phyloP scores from a whole-genome alignment of 192 early-diverging fungal genomes.

The Backusella macrospora region DNA sequence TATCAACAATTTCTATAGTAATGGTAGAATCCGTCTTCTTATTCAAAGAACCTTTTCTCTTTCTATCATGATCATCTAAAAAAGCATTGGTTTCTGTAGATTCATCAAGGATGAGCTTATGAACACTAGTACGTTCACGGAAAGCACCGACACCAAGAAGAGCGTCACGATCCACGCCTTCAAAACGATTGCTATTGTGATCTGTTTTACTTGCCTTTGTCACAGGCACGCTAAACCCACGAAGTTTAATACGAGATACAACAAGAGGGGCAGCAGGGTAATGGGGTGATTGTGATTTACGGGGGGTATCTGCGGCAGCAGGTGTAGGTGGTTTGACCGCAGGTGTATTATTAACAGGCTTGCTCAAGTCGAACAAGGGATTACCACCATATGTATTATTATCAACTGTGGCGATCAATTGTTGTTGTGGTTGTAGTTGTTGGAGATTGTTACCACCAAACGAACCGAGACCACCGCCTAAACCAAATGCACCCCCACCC shows the following conservation, averaged over 20 bases:
- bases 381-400: conserved; percentile 86
- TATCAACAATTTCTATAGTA: no score
- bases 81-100: background rate
- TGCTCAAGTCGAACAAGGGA: conserved; percentile 68
- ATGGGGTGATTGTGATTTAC: conserved; percentile 74
- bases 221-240: conserved; percentile 56
- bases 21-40: no score
- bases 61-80: background rate
- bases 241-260: conserved; percentile 69
- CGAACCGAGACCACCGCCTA: conserved; percentile 40
- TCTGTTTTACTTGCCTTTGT: conserved; percentile 35
- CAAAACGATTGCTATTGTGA: conserved; percentile 1
- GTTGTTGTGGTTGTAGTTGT: background rate
- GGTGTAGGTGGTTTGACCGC: conserved; percentile 4
- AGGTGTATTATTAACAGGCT: conserved; percentile 29
- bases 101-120: background rate
- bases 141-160: conserved; percentile 69
- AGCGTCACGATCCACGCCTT: conserved; percentile 43
- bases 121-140: background rate
- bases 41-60: background rate
- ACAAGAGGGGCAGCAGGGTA: conserved; percentile 76
- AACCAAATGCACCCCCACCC: conserved; percentile 31
- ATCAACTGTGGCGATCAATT: conserved; percentile 77
- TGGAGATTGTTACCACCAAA: conserved; percentile 43
- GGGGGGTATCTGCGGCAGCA: conserved; percentile 43